Percentiles rank a stretch among this genome's conserved stretches.
phyloP scores from a whole-genome alignment of 1,139 yeast species.

The Yamadazyma oceani region DNA sequence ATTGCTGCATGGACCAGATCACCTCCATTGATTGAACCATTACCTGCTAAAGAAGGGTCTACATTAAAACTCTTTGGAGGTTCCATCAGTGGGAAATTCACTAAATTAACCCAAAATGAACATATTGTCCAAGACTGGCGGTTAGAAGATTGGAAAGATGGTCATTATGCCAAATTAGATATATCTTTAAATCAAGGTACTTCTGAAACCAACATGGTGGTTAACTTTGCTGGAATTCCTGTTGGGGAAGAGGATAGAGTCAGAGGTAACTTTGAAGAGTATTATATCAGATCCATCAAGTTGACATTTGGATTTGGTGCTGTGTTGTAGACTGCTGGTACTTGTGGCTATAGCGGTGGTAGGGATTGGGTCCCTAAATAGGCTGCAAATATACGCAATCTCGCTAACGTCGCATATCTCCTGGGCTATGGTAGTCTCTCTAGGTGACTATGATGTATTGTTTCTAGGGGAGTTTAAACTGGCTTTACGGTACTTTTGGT shows the following conservation, averaged over 20 bases:
- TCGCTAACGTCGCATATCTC: too few relatives aligned
- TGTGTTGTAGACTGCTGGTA: too few relatives aligned
- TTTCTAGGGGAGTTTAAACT: too few relatives aligned
- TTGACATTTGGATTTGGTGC: slow-evolving; percentile 92
- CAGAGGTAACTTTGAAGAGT: slow-evolving; percentile 79
- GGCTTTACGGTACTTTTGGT: too few relatives aligned
- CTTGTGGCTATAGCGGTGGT: neutral
- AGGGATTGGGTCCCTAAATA: neutral
- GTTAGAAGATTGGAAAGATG: slow-evolving; percentile 81
- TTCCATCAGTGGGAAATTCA: slow-evolving; percentile 72
- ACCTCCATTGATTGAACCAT: slow-evolving; percentile 54
- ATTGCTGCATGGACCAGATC: slow-evolving; percentile 91
- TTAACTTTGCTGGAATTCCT: slow-evolving; percentile 87
- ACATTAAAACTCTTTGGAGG: slow-evolving; percentile 81
- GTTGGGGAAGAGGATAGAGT: slow-evolving; percentile 96
- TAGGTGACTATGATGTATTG: too few relatives aligned
- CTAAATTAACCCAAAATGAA: slow-evolving; percentile 57
- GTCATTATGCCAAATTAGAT: slow-evolving; percentile 70
- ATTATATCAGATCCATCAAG: slow-evolving; percentile 85
- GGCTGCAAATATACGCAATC: neutral
- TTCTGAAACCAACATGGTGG: slow-evolving; percentile 79
- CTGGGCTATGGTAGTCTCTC: too few relatives aligned
- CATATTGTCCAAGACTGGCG: slow-evolving; percentile 81
- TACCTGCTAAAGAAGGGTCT: slow-evolving; percentile 59
- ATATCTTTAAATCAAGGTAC: slow-evolving; percentile 72